phyloP scores from a whole-genome alignment of 2,329 filamentous ascomycete species.

The Xylaria arbuscula region DNA sequence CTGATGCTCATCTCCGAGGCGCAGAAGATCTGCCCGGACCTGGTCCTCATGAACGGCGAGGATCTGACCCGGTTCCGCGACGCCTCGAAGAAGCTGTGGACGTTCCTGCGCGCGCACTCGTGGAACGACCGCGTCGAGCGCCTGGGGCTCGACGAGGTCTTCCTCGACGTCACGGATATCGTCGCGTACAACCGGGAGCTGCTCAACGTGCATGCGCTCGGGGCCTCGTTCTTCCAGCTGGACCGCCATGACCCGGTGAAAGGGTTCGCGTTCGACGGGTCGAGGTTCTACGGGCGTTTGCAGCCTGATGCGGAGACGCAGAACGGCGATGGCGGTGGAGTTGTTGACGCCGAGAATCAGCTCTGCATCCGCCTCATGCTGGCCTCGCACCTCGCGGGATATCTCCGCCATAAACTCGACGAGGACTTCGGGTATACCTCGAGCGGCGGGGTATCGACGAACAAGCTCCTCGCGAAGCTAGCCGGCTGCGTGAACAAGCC shows the following conservation, averaged over 20 bases:
- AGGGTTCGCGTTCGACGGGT: conserved; percentile 85
- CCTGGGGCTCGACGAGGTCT: conserved; percentile 91
- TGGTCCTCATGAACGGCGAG: conserved; percentile 87
- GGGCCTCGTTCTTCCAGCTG: conserved; percentile 82
- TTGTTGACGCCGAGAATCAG: conserved; percentile 49
- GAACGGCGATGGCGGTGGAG: conserved; percentile 27
- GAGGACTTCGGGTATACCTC: conserved; percentile 84
- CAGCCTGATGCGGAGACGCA: conserved; percentile 43
- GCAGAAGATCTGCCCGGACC: conserved; percentile 80
- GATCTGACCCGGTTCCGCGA: conserved; percentile 87
- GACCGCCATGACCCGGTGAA: conserved; percentile 76
- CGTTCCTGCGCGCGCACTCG: conserved; percentile 75
- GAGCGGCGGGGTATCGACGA: conserved; percentile 88
- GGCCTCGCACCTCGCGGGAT: conserved; percentile 81
- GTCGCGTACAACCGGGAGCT: conserved; percentile 82
- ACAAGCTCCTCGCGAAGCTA: conserved; percentile 87
- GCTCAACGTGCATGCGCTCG: conserved; percentile 73
- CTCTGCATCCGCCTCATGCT: conserved; percentile 73
- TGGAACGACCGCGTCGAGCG: conserved; percentile 85
- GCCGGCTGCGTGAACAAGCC: conserved; percentile 88
- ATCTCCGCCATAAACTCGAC: conserved; percentile 79
- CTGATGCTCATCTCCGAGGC: conserved; percentile 88
- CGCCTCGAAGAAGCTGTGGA: conserved; percentile 83
- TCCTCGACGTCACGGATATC: conserved; percentile 86
- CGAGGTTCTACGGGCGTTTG: conserved; percentile 71